Conservation (phyloP, 2,329 filamentous ascomycete species). For the Fusarium mundagurra region DNA sequence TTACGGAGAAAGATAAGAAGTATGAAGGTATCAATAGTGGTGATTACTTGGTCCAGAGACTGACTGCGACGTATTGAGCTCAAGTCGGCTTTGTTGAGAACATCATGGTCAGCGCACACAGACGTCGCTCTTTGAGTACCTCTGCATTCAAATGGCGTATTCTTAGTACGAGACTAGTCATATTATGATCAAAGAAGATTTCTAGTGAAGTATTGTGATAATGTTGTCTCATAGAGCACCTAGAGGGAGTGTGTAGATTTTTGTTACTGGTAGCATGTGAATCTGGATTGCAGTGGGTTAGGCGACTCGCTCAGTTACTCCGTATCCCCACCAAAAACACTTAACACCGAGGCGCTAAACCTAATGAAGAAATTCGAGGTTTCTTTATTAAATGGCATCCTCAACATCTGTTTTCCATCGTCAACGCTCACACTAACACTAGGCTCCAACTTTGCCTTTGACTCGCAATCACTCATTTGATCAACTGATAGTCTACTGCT, state of each 20-base stretch:
- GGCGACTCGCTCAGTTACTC: background rate
- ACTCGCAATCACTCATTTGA: background rate
- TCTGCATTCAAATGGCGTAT: background rate
- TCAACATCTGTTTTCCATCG: slow-evolving; percentile 33
- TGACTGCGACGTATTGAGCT: slow-evolving; percentile 78
- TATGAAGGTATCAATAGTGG: slow-evolving; percentile 82
- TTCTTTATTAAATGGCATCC: slow-evolving; percentile 23
- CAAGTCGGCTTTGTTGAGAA: background rate
- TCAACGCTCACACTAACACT: background rate
- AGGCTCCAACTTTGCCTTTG: background rate
- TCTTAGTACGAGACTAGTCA: background rate
- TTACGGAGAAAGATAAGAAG: slow-evolving; percentile 73
- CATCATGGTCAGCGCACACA: background rate
- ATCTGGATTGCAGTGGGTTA: background rate
- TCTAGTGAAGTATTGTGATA: background rate
- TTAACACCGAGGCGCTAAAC: slow-evolving; percentile 20
- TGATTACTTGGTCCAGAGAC: slow-evolving; percentile 80
- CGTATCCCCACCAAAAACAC: slow-evolving; percentile 7
- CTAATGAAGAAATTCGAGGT: slow-evolving; percentile 18
- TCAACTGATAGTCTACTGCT: background rate
- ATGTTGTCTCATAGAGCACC: background rate
- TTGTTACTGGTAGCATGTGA: background rate
- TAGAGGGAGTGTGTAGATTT: background rate
- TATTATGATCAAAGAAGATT: background rate
- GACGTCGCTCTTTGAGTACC: background rate